phyloP scores from a whole-genome alignment of 2,329 filamentous ascomycete genomes.

The Penicillium sclerotigenum region DNA sequence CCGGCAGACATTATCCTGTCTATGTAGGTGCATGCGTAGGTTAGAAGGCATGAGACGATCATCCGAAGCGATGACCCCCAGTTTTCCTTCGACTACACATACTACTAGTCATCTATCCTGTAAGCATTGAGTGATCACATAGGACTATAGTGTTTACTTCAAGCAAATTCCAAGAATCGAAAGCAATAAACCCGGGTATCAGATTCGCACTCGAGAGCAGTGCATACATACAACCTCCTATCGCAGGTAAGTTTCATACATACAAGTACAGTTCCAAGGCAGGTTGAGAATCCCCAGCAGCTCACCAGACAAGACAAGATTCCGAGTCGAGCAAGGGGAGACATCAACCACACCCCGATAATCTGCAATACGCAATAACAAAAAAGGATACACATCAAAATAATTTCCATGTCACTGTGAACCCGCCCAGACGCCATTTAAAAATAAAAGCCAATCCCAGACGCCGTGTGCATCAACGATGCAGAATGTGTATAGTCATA shows the following conservation, averaged over 20 bases:
- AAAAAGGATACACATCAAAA: constrained; percentile 1
- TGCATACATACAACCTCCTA: constrained; percentile 9
- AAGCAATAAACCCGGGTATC: constrained; percentile 15
- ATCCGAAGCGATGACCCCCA: not conserved
- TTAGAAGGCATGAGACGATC: not conserved
- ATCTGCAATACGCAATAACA: constrained; percentile 12
- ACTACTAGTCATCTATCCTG: not conserved
- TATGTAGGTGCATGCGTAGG: not conserved
- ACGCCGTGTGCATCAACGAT: constrained; percentile 15
- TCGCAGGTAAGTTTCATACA: constrained; percentile 11
- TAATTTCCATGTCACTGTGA: constrained; percentile 1
- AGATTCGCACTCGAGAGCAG: constrained; percentile 14
- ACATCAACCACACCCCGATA: not conserved
- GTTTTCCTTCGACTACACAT: not conserved
- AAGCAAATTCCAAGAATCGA: not conserved
- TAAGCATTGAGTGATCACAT: not conserved
- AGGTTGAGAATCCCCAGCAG: not conserved
- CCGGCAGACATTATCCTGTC: too few relatives aligned
- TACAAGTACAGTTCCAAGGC: constrained; percentile 16
- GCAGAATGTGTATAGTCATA: constrained; percentile 13
- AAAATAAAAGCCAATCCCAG: constrained; percentile 7
- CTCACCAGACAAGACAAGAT: not conserved
- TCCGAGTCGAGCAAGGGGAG: not conserved
- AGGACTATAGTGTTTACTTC: not conserved
- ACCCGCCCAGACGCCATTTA: constrained; percentile 10